A percentile compares a stretch with the other conserved stretches of the same genome.
phyloP scores from a whole-genome alignment of 2,329 filamentous ascomycete genomes.

The Rugonectria rugulosa region DNA sequence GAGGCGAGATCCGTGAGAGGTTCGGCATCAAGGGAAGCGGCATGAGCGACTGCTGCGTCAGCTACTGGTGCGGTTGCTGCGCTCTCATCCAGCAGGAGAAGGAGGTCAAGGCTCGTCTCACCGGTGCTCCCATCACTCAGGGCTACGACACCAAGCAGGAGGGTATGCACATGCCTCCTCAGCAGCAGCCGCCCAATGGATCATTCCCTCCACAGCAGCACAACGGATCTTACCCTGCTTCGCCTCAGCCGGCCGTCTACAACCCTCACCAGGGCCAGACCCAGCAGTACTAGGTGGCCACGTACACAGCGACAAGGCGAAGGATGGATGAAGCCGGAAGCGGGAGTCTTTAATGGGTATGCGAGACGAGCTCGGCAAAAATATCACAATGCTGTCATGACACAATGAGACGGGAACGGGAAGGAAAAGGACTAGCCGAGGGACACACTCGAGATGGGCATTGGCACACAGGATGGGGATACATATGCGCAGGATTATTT shows the following conservation, averaged over 20 bases:
- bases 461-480: conserved; percentile 18
- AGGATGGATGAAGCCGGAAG: neutral
- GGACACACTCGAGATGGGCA: conserved; percentile 1
- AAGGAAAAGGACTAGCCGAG: conserved; percentile 6
- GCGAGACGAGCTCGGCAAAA: neutral
- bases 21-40: conserved; percentile 61
- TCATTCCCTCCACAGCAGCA: conserved; percentile 34
- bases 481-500: conserved; percentile 35
- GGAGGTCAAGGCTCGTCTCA: conserved; percentile 51
- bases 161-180: conserved; percentile 47
- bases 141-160: conserved; percentile 48
- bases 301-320: no score
- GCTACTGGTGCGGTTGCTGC: conserved; percentile 65
- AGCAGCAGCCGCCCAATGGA: conserved; percentile 27
- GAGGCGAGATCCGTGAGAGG: conserved; percentile 59
- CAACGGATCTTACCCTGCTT: conserved; percentile 28
- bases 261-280: conserved; percentile 36
- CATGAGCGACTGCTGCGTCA: conserved; percentile 58
- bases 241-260: conserved; percentile 31
- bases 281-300: conserved; percentile 28
- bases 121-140: conserved; percentile 40
- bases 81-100: conserved; percentile 65
- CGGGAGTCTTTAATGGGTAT: no score
- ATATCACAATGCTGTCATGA: neutral
- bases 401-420: conserved; percentile 2